A percentile compares a stretch with the other conserved stretches of the same genome.
These are phyloP conservation scores for Salix brachista DNA, from an alignment of 345 rosid species.

Conservation along the genomic window DNA sequence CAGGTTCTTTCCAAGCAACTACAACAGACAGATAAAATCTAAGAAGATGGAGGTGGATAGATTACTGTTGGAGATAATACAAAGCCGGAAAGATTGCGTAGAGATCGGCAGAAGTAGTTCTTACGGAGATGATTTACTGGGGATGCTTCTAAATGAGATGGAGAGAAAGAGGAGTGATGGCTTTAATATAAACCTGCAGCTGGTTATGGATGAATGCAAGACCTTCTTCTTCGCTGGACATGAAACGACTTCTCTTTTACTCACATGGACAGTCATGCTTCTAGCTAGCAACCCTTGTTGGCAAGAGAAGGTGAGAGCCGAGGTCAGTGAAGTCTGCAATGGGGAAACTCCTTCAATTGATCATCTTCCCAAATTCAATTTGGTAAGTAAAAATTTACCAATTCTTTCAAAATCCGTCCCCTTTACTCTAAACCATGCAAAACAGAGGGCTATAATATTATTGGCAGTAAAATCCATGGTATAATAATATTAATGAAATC, in stretches of 20 bases:
- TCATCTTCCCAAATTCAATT: slow-evolving; percentile 64
- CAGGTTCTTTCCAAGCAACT: slow-evolving; percentile 86
- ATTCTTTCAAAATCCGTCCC: not conserved
- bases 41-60: slow-evolving; percentile 74
- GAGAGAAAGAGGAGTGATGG: slow-evolving; percentile 41
- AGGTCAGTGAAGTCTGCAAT: slow-evolving; percentile 62
- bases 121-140: slow-evolving; percentile 75
- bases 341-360: slow-evolving; percentile 57
- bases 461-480: not conserved
- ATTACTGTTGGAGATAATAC: slow-evolving; percentile 76
- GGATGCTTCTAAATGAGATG: slow-evolving; percentile 72
- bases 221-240: slow-evolving; percentile 97
- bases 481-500: not conserved
- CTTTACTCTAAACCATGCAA: not conserved
- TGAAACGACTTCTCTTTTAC: slow-evolving; percentile 82
- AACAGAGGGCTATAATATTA: not conserved
- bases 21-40: slow-evolving; percentile 81
- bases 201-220: slow-evolving; percentile 95
- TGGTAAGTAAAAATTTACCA: slow-evolving; percentile 37
- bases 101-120: slow-evolving; percentile 80
- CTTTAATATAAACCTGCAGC: slow-evolving; percentile 49
- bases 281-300: slow-evolving; percentile 76
- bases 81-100: slow-evolving; percentile 62
- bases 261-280: slow-evolving; percentile 93
- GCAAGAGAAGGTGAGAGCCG: slow-evolving; percentile 74